These are phyloP conservation scores for Carex scoparia DNA, from an alignment of 176 grass and related monocot species.

Conservation along the genomic window DNA sequence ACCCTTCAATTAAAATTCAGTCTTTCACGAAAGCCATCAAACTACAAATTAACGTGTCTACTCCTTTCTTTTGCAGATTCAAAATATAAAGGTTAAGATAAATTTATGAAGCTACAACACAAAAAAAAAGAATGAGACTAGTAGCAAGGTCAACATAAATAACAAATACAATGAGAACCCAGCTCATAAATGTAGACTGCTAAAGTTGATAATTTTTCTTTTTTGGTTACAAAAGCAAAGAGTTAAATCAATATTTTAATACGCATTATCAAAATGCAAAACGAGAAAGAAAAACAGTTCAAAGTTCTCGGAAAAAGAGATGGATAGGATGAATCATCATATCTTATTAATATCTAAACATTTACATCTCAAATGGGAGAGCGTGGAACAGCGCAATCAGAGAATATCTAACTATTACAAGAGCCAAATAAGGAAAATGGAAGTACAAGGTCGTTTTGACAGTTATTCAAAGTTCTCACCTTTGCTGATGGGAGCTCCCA, in stretches of 20 bases:
- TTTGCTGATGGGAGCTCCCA: conserved; percentile 4
- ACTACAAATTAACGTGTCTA: background rate
- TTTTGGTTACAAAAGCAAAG: background rate
- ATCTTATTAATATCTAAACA: conserved; percentile 3
- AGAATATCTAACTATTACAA: background rate
- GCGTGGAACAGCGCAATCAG: background rate
- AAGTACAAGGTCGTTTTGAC: background rate
- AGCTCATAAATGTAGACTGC: background rate
- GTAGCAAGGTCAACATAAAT: background rate
- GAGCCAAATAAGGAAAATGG: background rate
- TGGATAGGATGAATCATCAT: background rate
- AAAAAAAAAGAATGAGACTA: background rate
- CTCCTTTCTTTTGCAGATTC: background rate
- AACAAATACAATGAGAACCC: background rate
- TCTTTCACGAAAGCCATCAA: background rate
- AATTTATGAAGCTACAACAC: background rate
- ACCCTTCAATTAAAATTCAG: background rate
- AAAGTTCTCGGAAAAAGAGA: background rate
- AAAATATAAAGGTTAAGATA: background rate
- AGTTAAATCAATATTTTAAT: background rate
- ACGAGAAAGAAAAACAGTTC: background rate
- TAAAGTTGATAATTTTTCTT: background rate
- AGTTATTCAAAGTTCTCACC: conserved; percentile 15
- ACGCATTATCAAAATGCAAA: background rate
- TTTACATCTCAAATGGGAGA: conserved; percentile 7